These are phyloP conservation scores for Rhizophora mangle DNA, from an alignment of 345 rosid species.

Conservation along the genomic window DNA sequence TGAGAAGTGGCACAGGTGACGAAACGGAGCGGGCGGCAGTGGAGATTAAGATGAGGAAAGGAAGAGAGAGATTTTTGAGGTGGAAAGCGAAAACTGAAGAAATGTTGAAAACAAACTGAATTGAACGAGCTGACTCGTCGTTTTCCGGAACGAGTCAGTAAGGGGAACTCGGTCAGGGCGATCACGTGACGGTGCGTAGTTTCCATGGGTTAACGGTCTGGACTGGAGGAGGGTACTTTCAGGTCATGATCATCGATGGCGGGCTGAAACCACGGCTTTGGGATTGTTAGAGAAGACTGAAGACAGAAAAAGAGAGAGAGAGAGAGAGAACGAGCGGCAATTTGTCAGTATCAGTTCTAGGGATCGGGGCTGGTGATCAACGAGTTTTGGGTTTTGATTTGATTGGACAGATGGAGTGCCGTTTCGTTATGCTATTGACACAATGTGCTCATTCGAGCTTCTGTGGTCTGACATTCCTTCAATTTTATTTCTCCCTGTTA, in stretches of 20 bases:
- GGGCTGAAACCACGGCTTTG: too few relatives aligned
- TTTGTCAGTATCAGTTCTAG: too few relatives aligned
- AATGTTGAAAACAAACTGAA: constrained; percentile 11
- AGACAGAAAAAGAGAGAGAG: background rate
- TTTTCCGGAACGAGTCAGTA: constrained; percentile 26
- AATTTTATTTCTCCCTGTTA: background rate
- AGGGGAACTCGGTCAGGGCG: constrained; percentile 38
- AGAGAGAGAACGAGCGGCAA: background rate
- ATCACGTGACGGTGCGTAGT: constrained; percentile 35
- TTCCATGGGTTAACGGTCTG: constrained; percentile 38
- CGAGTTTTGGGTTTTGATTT: background rate
- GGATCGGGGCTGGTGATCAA: background rate
- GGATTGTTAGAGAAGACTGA: background rate
- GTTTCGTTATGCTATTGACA: constrained; percentile 17
- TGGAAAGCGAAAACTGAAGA: constrained; percentile 25
- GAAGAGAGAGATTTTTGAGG: constrained; percentile 23
- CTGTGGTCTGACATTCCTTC: background rate
- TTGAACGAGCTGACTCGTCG: constrained; percentile 39
- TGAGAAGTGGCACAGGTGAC: constrained; percentile 3
- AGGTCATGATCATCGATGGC: background rate
- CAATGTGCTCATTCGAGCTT: constrained; percentile 18
- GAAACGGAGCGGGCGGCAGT: constrained; percentile 26
- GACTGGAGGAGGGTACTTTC: background rate
- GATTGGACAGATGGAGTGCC: background rate
- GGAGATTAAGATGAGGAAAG: constrained; percentile 10